Conservation (phyloP, 2,329 filamentous ascomycete species). For the Scytalidium sp. region DNA sequence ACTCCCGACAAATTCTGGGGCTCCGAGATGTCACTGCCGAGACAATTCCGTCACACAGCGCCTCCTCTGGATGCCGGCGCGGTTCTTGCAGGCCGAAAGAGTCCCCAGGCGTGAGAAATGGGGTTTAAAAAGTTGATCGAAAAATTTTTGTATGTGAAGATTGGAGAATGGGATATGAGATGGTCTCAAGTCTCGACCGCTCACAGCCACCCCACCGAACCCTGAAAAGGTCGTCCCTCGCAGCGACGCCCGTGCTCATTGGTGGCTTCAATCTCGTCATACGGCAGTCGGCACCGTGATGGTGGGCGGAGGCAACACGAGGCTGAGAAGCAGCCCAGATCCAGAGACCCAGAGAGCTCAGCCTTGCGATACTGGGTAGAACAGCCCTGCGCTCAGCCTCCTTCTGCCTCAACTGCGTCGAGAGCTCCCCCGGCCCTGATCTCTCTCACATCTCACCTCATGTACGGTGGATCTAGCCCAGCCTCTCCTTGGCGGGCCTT, state of each 20-base stretch:
- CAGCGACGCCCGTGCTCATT: neutral
- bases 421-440: too few species aligned
- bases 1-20: neutral
- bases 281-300: neutral
- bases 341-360: too few species aligned
- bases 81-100: too few species aligned
- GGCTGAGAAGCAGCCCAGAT: too few species aligned
- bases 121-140: neutral
- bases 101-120: neutral
- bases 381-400: too few species aligned
- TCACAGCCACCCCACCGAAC: neutral
- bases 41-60: neutral
- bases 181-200: neutral
- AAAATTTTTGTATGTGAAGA: neutral
- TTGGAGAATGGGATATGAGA: neutral
- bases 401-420: too few species aligned
- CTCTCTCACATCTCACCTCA: too few species aligned
- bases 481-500: too few species aligned
- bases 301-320: too few species aligned
- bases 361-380: too few species aligned
- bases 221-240: neutral
- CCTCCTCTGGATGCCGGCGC: neutral
- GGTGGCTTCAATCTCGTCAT: neutral
- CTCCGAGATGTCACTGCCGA: neutral
- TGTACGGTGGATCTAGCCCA: too few species aligned